These are phyloP conservation scores for Hippophae tibetana DNA, from an alignment of 306 rosid species.

Conservation along the genomic window DNA sequence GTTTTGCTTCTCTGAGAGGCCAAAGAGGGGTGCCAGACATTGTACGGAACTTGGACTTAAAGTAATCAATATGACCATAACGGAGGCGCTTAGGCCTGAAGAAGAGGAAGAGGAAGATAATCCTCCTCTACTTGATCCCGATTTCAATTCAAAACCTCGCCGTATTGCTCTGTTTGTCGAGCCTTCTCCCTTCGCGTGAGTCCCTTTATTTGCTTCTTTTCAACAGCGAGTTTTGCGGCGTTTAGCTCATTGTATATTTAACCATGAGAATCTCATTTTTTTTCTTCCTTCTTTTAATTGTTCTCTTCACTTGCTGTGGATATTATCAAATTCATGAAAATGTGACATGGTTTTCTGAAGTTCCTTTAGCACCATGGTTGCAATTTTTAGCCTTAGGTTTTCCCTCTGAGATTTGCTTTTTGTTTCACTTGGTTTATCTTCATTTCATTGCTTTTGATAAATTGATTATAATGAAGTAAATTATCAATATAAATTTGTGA, in stretches of 20 bases:
- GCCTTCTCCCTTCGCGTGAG: conserved; percentile 99
- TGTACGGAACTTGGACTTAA: conserved; percentile 26
- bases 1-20: conserved; percentile 14
- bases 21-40: conserved; percentile 7
- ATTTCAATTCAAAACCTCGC: conserved; percentile 60
- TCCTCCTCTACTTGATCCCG: conserved; percentile 63
- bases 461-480: conserved; percentile 2
- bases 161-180: conserved; percentile 95
- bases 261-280: conserved; percentile 4
- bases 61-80: conserved; percentile 58
- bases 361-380: conserved; percentile 1
- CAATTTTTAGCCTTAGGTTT: background rate
- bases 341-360: too few relatives aligned
- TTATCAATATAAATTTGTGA: too few relatives aligned
- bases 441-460: conserved; percentile 18
- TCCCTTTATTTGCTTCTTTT: conserved; percentile 8
- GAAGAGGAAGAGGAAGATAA: conserved; percentile 58
- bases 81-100: conserved; percentile 33
- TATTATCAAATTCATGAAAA: too few relatives aligned
- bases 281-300: background rate
- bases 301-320: background rate
- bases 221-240: background rate
- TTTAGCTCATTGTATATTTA: conserved; percentile 10
- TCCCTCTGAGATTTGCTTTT: background rate
- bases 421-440: background rate